Percentiles rank a stretch among this genome's conserved stretches.
Evolutionary conservation across 176 grass and related monocot genomes (phyloP).

Genomic region (Thalia dealbata): DNA sequence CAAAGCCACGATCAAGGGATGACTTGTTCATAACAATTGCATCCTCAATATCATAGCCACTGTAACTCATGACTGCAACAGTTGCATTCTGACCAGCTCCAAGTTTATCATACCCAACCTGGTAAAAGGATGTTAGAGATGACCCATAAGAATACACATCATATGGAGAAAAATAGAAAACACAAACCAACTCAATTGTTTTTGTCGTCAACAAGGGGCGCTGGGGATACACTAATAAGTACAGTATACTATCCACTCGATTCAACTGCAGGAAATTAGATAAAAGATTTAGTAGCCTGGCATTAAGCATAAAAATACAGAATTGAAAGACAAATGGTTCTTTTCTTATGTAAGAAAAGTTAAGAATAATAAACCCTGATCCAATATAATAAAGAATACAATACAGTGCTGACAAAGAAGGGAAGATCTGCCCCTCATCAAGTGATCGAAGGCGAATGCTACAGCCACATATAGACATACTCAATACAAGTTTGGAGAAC

Average conservation of each 20-base stretch:
- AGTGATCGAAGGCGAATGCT: no score
- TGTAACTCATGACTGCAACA: conserved; percentile 95
- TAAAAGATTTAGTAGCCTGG: conserved; percentile 28
- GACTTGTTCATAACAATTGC: conserved; percentile 99
- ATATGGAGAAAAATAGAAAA: conserved; percentile 21
- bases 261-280: conserved; percentile 41
- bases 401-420: no score
- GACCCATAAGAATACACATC: not conserved
- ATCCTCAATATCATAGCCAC: conserved; percentile 99
- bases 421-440: no score
- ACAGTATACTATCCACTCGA: conserved; percentile 82
- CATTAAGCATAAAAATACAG: not conserved
- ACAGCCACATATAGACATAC: no score
- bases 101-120: conserved; percentile 87
- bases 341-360: not conserved
- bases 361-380: no score
- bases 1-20: conserved; percentile 94
- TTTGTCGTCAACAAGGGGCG: conserved; percentile 91
- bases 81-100: conserved; percentile 95
- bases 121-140: conserved; percentile 24
- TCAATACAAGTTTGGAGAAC: no score
- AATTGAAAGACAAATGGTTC: not conserved
- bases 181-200: conserved; percentile 84
- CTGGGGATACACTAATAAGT: conserved; percentile 83
- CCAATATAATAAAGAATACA: no score